Conservation (phyloP, 1,284 basidiomycete genomes). For the Anthracocystis walkeri region DNA sequence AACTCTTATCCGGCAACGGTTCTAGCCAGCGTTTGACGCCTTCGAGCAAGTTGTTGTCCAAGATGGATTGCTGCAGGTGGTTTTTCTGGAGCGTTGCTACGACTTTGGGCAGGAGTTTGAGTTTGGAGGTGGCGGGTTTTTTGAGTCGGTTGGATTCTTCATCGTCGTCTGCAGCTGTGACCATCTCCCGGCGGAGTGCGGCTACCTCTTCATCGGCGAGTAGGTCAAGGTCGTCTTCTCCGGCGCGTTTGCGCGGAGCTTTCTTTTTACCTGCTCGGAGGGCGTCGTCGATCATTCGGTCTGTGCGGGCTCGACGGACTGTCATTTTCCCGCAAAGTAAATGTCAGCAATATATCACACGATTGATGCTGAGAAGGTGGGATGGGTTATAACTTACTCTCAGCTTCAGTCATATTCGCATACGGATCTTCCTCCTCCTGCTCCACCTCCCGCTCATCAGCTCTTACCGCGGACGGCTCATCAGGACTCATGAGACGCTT, state of each 20-base stretch:
- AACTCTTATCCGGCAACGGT: conserved; percentile 88
- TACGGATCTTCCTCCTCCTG: conserved; percentile 43
- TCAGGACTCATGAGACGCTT: conserved; percentile 44
- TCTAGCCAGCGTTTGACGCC: conserved; percentile 93
- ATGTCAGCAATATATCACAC: not conserved
- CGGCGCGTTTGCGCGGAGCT: conserved; percentile 50
- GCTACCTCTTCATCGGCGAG: conserved; percentile 93
- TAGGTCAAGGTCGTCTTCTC: conserved; percentile 76
- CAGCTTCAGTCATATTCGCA: conserved; percentile 45
- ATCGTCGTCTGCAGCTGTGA: conserved; percentile 86
- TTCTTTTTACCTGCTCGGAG: conserved; percentile 49
- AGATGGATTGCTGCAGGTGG: conserved; percentile 88
- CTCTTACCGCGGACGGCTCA: conserved; percentile 9
- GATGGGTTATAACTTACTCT: conserved; percentile 1
- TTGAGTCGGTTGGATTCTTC: conserved; percentile 83
- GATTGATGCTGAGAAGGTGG: not conserved
- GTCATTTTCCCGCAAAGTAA: not conserved
- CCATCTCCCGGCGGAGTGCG: conserved; percentile 85
- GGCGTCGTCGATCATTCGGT: conserved; percentile 52
- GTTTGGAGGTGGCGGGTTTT: conserved; percentile 86
- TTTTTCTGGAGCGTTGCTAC: conserved; percentile 95
- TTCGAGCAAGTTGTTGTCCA: conserved; percentile 93
- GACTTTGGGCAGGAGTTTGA: conserved; percentile 85
- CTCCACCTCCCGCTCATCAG: conserved; percentile 11
- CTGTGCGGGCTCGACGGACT: conserved; percentile 39